Percentiles rank a stretch among this genome's conserved stretches.
Evolutionary conservation across 176 grass and related monocot species (phyloP).

Genomic region (Poa pratensis): DNA sequence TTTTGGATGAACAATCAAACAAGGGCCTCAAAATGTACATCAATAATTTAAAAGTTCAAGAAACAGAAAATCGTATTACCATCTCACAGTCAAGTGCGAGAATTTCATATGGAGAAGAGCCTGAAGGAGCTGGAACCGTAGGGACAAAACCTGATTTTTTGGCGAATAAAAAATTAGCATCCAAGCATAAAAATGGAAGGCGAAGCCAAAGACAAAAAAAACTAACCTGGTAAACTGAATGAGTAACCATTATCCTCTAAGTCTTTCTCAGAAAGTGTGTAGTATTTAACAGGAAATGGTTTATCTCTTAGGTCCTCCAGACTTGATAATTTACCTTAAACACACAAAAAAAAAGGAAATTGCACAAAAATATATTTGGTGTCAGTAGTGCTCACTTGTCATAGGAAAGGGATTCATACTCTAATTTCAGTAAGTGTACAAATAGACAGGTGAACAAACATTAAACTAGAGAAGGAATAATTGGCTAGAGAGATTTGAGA

Average conservation of each 20-base stretch:
- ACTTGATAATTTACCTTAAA: constrained; percentile 64
- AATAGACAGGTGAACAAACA: constrained; percentile 19
- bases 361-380: background rate
- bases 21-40: constrained; percentile 33
- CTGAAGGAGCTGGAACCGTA: constrained; percentile 70
- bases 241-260: constrained; percentile 87
- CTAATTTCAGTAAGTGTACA: constrained; percentile 4
- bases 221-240: constrained; percentile 62
- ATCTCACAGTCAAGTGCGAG: constrained; percentile 99
- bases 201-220: constrained; percentile 7
- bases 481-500: constrained; percentile 15
- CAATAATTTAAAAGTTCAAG: constrained; percentile 28
- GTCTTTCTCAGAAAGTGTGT: constrained; percentile 79
- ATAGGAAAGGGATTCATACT: background rate
- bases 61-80: constrained; percentile 48
- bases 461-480: constrained; percentile 24
- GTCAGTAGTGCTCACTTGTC: background rate
- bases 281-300: constrained; percentile 85
- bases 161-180: constrained; percentile 25
- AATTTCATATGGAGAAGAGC: constrained; percentile 65
- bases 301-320: constrained; percentile 67
- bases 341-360: background rate
- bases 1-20: constrained; percentile 3
- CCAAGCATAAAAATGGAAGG: constrained; percentile 18
- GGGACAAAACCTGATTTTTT: constrained; percentile 69